A percentile compares a stretch with the other conserved stretches of the same genome.
Conservation (phyloP, 1,139 yeast genomes). For the Debaryomyces coudertii region DNA sequence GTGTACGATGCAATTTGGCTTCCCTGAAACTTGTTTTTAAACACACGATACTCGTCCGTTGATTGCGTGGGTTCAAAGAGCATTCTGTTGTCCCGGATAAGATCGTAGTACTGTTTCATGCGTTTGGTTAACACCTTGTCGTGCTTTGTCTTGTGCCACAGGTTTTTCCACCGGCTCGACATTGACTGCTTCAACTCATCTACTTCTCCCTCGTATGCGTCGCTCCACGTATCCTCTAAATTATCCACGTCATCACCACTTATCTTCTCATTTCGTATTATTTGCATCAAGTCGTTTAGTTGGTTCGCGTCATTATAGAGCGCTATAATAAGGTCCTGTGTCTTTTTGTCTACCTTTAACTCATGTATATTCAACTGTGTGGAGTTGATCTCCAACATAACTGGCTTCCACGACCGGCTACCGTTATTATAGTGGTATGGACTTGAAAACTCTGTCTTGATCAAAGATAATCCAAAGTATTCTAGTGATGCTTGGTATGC, state of each 20-base stretch:
- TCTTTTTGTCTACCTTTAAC: constrained; percentile 28
- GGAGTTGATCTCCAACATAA: constrained; percentile 56
- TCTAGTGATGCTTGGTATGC: constrained; percentile 36
- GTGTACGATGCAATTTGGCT: constrained; percentile 32
- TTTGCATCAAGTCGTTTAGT: constrained; percentile 22
- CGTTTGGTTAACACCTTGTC: constrained; percentile 18
- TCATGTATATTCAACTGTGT: constrained; percentile 55
- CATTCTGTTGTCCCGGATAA: constrained; percentile 33
- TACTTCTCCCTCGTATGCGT: constrained; percentile 12
- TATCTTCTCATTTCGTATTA: constrained; percentile 1
- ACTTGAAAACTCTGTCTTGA: constrained; percentile 41
- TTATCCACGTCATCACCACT: background rate
- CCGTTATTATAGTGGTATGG: constrained; percentile 39
- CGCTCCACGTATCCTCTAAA: constrained; percentile 18
- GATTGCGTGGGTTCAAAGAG: constrained; percentile 42
- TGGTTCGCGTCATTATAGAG: constrained; percentile 35
- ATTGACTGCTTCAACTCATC: constrained; percentile 14
- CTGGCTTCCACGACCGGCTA: constrained; percentile 48
- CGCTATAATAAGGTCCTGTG: constrained; percentile 31
- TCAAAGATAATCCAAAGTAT: constrained; percentile 36
- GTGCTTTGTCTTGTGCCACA: constrained; percentile 19
- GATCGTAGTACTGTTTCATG: constrained; percentile 23
- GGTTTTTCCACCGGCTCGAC: constrained; percentile 22
- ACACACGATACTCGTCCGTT: constrained; percentile 17
- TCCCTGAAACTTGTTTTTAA: constrained; percentile 29